These are phyloP conservation scores for Mucor lusitanicus DNA, from an alignment of 371 early-diverging fungal species.

Conservation along the genomic window DNA sequence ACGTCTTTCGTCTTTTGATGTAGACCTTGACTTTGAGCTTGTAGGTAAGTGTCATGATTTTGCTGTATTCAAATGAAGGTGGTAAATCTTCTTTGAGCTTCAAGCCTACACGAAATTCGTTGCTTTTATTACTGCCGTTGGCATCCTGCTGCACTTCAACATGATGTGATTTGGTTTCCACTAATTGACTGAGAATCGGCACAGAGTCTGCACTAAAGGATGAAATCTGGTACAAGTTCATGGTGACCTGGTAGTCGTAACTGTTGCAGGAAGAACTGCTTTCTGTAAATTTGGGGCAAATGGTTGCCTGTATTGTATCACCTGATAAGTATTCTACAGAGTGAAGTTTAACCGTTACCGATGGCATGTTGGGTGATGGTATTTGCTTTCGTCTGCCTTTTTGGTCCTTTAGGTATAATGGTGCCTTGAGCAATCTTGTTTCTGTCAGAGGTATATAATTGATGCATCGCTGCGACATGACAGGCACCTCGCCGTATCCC, in stretches of 20 bases:
- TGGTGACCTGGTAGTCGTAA: not conserved
- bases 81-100: conserved; percentile 1
- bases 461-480: not conserved
- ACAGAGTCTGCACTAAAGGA: not conserved
- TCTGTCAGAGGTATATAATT: conserved; percentile 10
- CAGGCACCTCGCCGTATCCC: not conserved
- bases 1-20: not conserved
- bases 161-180: conserved; percentile 1
- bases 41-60: conserved; percentile 12
- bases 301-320: conserved; percentile 7
- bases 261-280: not conserved
- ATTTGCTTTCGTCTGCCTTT: not conserved
- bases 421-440: conserved; percentile 5
- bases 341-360: conserved; percentile 1
- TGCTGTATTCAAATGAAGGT: conserved; percentile 16
- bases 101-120: not conserved
- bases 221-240: conserved; percentile 14
- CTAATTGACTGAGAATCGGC: not conserved
- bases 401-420: not conserved
- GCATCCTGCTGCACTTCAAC: not conserved
- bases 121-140: not conserved
- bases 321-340: conserved; percentile 14
- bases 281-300: not conserved
- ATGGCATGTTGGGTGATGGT: not conserved
- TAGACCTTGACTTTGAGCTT: conserved; percentile 9